These are phyloP conservation scores for Mortierella sp. DNA, from an alignment of 371 early-diverging fungal species.

Conservation along the genomic window DNA sequence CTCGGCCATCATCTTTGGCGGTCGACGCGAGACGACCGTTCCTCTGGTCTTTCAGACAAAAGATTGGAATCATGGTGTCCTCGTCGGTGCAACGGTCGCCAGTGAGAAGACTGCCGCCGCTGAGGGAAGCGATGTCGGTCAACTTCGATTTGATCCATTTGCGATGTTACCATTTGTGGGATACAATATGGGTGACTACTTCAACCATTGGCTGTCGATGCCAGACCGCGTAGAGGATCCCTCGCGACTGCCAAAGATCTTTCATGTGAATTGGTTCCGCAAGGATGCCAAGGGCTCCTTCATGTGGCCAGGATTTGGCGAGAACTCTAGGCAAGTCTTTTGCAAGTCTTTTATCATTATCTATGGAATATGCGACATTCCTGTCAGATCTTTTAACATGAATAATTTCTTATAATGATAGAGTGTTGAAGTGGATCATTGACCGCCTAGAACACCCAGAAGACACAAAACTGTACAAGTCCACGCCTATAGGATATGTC, in stretches of 20 bases:
- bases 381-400: not conserved
- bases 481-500: constrained; percentile 60
- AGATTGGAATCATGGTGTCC: constrained; percentile 60
- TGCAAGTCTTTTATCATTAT: no score
- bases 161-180: constrained; percentile 62
- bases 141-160: constrained; percentile 57
- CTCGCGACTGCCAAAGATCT: constrained; percentile 56
- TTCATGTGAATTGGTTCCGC: constrained; percentile 64
- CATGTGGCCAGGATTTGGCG: constrained; percentile 62
- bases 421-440: constrained; percentile 60
- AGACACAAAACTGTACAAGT: constrained; percentile 37
- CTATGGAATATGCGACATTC: no score
- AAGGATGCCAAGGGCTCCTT: constrained; percentile 52
- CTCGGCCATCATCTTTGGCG: constrained; percentile 61
- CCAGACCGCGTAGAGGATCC: constrained; percentile 47
- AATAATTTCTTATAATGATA: constrained; percentile 11
- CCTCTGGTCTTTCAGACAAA: constrained; percentile 59
- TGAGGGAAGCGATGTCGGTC: constrained; percentile 55
- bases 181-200: constrained; percentile 62
- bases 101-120: constrained; percentile 61
- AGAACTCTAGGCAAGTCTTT: constrained; percentile 53
- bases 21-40: constrained; percentile 55
- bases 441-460: constrained; percentile 55
- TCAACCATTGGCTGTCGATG: constrained; percentile 57
- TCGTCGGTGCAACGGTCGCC: constrained; percentile 57